Evolutionary conservation across 495 filamentous ascomycete species (phyloP).

Genomic region (Staphylotrichum longicolle): DNA sequence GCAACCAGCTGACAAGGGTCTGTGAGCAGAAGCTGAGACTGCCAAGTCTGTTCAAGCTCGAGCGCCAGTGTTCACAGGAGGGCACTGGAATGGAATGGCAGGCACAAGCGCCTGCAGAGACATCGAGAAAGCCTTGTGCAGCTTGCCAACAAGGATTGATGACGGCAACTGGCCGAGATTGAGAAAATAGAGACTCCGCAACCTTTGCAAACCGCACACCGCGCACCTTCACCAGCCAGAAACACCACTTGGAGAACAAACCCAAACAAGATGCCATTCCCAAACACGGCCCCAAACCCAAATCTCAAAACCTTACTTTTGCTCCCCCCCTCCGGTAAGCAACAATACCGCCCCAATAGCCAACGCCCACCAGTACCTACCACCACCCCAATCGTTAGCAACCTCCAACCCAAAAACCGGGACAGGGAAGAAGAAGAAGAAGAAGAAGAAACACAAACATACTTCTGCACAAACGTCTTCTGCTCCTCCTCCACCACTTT

Average conservation of each 20-base stretch:
- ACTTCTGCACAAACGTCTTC: constrained; percentile 73
- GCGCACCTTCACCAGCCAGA: too few species aligned
- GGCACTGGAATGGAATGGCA: neutral
- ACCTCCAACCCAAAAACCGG: constrained; percentile 28
- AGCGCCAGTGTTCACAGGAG: neutral
- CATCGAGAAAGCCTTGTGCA: neutral
- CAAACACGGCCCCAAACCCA: neutral
- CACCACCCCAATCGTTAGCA: constrained; percentile 25
- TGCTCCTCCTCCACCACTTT: constrained; percentile 53
- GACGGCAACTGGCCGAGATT: too few species aligned
- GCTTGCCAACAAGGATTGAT: neutral
- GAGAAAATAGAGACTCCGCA: too few species aligned
- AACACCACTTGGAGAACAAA: neutral
- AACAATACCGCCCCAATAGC: constrained; percentile 40
- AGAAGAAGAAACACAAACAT: constrained; percentile 36
- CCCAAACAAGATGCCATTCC: neutral
- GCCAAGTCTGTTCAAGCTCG: neutral
- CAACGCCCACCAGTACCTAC: constrained; percentile 56
- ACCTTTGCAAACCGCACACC: too few species aligned
- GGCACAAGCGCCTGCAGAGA: neutral
- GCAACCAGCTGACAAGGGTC: constrained; percentile 31
- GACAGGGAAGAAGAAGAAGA: constrained; percentile 8
- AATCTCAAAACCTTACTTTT: constrained; percentile 25
- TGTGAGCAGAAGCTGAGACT: neutral
- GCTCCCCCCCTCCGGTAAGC: constrained; percentile 44